A percentile compares a stretch with the other conserved stretches of the same genome.
Conservation (phyloP, 176 grass and related monocot genomes). For the Hyparrhenia diplandra region DNA sequence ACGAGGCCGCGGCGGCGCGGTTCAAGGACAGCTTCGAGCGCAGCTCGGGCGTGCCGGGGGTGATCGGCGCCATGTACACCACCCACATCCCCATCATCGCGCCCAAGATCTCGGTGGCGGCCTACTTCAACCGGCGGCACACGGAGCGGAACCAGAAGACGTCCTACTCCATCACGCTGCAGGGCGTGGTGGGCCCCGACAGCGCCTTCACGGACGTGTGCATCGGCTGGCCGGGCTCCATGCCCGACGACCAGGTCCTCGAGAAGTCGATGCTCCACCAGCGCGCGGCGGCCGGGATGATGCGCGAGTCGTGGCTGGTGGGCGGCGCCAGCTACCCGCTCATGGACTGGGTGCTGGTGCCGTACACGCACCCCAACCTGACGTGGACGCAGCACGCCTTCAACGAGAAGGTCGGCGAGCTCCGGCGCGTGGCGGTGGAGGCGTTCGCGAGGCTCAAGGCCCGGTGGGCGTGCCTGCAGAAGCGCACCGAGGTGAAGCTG, state of each 20-base stretch:
- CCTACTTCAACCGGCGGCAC: slow-evolving; percentile 94
- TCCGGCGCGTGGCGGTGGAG: slow-evolving; percentile 54
- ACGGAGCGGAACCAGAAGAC: slow-evolving; percentile 98
- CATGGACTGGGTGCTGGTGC: slow-evolving; percentile 91
- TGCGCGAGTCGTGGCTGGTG: slow-evolving; percentile 66
- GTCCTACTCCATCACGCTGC: slow-evolving; percentile 93
- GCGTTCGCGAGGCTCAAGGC: slow-evolving; percentile 72
- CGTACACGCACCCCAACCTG: slow-evolving; percentile 89
- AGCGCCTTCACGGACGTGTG: slow-evolving; percentile 92
- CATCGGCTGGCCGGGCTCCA: slow-evolving; percentile 93
- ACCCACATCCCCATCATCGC: slow-evolving; percentile 98
- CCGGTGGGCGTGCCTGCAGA: slow-evolving; percentile 89
- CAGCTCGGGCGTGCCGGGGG: slow-evolving; percentile 38
- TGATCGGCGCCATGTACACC: slow-evolving; percentile 88
- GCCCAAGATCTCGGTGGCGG: slow-evolving; percentile 83
- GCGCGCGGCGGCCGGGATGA: slow-evolving; percentile 74
- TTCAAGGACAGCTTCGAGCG: slow-evolving; percentile 57
- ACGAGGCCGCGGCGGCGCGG: slow-evolving; percentile 14
- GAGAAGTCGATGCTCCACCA: slow-evolving; percentile 88
- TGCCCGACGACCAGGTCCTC: slow-evolving; percentile 89
- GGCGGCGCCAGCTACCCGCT: slow-evolving; percentile 79
- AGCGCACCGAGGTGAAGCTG: slow-evolving; percentile 88
- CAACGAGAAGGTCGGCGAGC: slow-evolving; percentile 86
- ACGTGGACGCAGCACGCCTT: slow-evolving; percentile 94
- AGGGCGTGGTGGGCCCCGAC: slow-evolving; percentile 71